Conservation (phyloP, 2,329 filamentous ascomycete species). For the Xylariaceae sp. region DNA sequence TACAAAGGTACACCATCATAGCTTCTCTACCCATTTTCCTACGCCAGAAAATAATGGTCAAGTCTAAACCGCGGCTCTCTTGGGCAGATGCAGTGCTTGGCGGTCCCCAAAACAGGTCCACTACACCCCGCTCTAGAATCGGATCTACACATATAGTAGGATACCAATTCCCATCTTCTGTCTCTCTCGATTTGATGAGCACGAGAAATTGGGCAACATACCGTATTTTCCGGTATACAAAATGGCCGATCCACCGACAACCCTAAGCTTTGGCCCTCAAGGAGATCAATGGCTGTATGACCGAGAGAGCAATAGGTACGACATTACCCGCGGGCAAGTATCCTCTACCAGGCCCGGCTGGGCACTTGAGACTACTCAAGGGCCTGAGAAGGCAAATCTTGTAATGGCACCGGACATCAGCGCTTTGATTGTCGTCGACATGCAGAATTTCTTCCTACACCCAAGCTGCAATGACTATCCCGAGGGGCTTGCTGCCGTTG, state of each 20-base stretch:
- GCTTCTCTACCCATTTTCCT: too few species aligned
- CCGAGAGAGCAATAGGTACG: conserved; percentile 24
- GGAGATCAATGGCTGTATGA: conserved; percentile 32
- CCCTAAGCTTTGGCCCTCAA: conserved; percentile 27
- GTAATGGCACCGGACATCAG: conserved; percentile 37
- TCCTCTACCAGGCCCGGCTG: conserved; percentile 7
- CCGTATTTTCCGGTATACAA: not conserved
- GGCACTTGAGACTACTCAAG: conserved; percentile 26
- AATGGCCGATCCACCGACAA: conserved; percentile 12
- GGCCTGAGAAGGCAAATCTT: conserved; percentile 29
- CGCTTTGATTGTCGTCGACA: conserved; percentile 49
- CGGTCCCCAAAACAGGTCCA: too few species aligned
- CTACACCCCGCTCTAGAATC: too few species aligned
- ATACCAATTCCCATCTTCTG: too few species aligned
- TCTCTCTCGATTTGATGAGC: too few species aligned
- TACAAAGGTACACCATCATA: too few species aligned
- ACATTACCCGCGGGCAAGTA: conserved; percentile 21
- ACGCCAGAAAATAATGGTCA: too few species aligned
- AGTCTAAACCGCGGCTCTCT: too few species aligned
- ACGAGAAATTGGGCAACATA: too few species aligned
- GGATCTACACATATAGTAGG: too few species aligned
- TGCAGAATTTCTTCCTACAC: conserved; percentile 51
- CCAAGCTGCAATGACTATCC: conserved; percentile 37
- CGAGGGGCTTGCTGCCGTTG: conserved; percentile 38
- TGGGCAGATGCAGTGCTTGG: too few species aligned